These are phyloP conservation scores for Periconia sp. DNA, from an alignment of 2,329 filamentous ascomycete species.

Conservation along the genomic window DNA sequence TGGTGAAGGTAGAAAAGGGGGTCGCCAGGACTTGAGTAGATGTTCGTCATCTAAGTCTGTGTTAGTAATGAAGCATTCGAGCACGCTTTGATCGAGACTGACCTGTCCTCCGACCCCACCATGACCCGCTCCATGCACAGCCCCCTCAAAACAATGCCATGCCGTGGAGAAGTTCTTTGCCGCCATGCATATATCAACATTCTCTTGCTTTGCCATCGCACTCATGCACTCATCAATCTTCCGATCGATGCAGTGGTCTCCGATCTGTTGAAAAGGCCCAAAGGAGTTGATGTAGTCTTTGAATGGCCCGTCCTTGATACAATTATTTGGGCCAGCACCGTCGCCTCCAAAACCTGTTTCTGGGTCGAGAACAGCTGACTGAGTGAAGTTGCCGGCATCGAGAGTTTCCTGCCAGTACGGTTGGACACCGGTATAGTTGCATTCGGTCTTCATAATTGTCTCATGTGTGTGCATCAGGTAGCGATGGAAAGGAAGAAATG, in stretches of 20 bases:
- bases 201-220: no score
- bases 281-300: slow-evolving; percentile 5
- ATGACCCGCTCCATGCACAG: no score
- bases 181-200: no score
- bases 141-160: no score
- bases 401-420: slow-evolving; percentile 13
- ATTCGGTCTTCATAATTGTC: slow-evolving; percentile 1
- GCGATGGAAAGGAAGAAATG: slow-evolving; percentile 43
- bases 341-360: slow-evolving; percentile 1
- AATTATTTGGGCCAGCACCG: not conserved
- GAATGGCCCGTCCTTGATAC: slow-evolving; percentile 6
- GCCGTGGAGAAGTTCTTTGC: no score
- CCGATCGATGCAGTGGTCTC: no score
- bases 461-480: slow-evolving; percentile 1
- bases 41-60: not conserved
- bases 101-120: no score
- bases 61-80: not conserved
- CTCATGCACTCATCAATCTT: no score
- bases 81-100: no score
- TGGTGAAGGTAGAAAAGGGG: slow-evolving; percentile 11
- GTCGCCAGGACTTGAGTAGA: slow-evolving; percentile 1
- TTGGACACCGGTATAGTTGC: slow-evolving; percentile 18
- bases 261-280: no score
- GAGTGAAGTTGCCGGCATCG: not conserved
- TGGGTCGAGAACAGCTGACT: not conserved